Evolutionary conservation across 768 basidiomycete species (phyloP).

Genomic region (Agaricus blazei): DNA sequence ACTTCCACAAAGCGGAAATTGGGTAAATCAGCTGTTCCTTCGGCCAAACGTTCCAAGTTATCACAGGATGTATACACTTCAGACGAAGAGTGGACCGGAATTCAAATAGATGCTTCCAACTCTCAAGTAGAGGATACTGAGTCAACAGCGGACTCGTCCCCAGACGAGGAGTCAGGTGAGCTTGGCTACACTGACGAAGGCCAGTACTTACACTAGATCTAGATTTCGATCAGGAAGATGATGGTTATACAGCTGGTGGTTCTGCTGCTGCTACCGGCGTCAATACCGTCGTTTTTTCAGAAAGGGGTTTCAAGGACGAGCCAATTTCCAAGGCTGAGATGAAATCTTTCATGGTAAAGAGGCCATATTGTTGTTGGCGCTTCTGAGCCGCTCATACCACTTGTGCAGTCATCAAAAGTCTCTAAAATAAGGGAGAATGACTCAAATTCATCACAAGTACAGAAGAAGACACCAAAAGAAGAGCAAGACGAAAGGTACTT

Average conservation of each 20-base stretch:
- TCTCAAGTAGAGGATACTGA: conserved; percentile 12
- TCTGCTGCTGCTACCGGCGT: conserved; percentile 21
- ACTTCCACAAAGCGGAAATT: conserved; percentile 6
- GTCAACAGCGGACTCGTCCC: conserved; percentile 12
- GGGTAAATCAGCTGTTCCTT: background rate
- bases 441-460: conserved; percentile 16
- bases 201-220: background rate
- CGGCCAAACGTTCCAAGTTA: conserved; percentile 14
- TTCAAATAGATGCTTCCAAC: conserved; percentile 16
- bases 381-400: background rate
- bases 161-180: background rate
- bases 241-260: conserved; percentile 34
- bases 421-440: conserved; percentile 46
- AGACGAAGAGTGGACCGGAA: conserved; percentile 37
- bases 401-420: conserved; percentile 74
- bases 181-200: background rate
- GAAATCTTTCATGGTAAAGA: conserved; percentile 73
- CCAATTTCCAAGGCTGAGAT: conserved; percentile 36
- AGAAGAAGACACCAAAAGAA: conserved; percentile 37
- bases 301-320: conserved; percentile 17
- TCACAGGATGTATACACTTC: conserved; percentile 13
- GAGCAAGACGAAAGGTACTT: conserved; percentile 59
- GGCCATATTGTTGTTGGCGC: background rate
- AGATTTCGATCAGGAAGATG: conserved; percentile 42
- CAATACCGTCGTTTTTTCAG: conserved; percentile 54